Evolutionary conservation across 495 filamentous ascomycete genomes (phyloP).

Genomic region (Penicillium canariense): DNA sequence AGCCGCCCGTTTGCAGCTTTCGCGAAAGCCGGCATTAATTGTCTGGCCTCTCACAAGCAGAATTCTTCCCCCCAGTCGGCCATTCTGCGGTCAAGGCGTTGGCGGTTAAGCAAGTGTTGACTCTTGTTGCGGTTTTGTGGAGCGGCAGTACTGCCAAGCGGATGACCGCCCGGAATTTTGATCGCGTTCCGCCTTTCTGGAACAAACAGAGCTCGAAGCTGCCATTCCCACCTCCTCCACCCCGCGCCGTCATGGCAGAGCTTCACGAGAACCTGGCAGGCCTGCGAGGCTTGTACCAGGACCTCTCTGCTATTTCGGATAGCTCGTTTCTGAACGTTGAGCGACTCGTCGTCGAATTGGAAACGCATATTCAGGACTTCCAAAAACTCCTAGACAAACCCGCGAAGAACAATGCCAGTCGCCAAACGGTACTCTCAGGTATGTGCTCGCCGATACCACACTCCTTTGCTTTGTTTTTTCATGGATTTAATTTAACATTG

Average conservation of each 20-base stretch:
- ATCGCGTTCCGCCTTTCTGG: conserved; percentile 42
- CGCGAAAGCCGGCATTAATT: not conserved
- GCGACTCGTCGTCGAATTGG: conserved; percentile 63
- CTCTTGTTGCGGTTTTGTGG: conserved; percentile 15
- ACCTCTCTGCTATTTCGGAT: conserved; percentile 67
- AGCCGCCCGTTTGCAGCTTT: not conserved
- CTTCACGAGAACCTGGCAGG: conserved; percentile 60
- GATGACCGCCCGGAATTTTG: conserved; percentile 40
- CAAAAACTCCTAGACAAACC: conserved; percentile 74
- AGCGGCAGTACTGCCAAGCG: conserved; percentile 19
- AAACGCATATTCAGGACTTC: conserved; percentile 68
- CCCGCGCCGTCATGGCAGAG: conserved; percentile 45
- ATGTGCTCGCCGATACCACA: conserved; percentile 11
- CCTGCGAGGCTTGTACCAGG: conserved; percentile 74
- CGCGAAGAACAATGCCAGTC: conserved; percentile 64
- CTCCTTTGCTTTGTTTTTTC: not conserved
- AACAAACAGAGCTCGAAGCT: conserved; percentile 35
- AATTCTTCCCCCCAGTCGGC: not conserved
- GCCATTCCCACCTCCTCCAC: conserved; percentile 19
- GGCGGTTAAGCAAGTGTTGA: not conserved
- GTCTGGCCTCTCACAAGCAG: not conserved
- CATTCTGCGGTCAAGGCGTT: not conserved
- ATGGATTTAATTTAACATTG: conserved; percentile 31
- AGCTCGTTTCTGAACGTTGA: conserved; percentile 60
- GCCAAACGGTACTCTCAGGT: conserved; percentile 57